Percentiles rank a stretch among this genome's conserved stretches.
Conservation (phyloP, 805 yeast genomes). For the Wilhelminamyces savonicus region DNA sequence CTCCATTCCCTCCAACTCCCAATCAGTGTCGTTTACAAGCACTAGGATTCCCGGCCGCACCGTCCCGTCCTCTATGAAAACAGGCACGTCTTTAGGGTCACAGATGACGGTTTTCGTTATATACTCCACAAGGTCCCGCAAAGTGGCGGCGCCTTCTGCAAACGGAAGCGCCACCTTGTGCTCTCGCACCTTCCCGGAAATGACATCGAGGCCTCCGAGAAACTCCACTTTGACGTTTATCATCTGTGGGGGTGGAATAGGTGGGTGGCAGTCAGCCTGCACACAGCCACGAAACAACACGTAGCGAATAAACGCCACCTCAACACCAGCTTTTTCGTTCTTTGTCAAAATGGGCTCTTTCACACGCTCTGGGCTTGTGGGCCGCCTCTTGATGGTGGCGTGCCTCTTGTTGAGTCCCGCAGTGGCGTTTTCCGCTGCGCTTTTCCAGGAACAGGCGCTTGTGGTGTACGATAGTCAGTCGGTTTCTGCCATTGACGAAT, state of each 20-base stretch:
- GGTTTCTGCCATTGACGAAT: too few relatives aligned
- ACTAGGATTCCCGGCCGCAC: conserved; percentile 92
- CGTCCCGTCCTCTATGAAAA: conserved; percentile 75
- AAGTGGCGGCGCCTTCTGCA: conserved; percentile 36
- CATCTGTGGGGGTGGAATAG: neutral
- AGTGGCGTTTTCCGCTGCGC: too few relatives aligned
- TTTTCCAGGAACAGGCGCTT: conserved; percentile 14
- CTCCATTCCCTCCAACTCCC: conserved; percentile 93
- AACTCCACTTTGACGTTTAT: conserved; percentile 38
- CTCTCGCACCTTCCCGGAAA: conserved; percentile 55
- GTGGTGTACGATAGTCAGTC: conserved; percentile 32
- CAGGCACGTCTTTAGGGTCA: conserved; percentile 58
- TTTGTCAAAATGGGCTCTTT: too few relatives aligned
- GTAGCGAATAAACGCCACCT: too few relatives aligned
- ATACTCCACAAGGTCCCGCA: conserved; percentile 49
- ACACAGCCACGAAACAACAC: too few relatives aligned
- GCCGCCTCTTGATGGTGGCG: too few relatives aligned
- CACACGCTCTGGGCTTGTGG: too few relatives aligned
- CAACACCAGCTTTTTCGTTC: too few relatives aligned
- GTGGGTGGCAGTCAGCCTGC: too few relatives aligned
- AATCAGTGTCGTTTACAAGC: conserved; percentile 87
- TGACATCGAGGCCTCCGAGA: conserved; percentile 78
- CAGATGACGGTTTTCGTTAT: conserved; percentile 51
- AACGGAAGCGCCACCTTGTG: conserved; percentile 42
- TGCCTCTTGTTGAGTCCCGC: too few relatives aligned